phyloP scores from a whole-genome alignment of 2,329 filamentous ascomycete genomes.

The Helicocarpus griseus region DNA sequence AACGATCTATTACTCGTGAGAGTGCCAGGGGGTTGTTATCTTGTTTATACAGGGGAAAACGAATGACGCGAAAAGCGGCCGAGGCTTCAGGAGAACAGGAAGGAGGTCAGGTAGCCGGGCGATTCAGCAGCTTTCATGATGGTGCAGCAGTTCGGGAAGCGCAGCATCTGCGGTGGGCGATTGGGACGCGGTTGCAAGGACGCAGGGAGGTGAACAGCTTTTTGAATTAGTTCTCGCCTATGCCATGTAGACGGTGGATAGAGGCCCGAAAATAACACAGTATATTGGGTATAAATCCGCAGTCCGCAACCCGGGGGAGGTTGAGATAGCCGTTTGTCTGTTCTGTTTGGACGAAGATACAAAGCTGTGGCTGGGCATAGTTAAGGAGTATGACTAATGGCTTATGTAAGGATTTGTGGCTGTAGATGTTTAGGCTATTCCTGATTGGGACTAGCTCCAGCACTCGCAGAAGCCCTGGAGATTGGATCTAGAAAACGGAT shows the following conservation, averaged over 20 bases:
- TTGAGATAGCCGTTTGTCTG: neutral
- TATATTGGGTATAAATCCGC: neutral
- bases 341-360: too few relatives aligned
- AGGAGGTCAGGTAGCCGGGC: slow-evolving; percentile 1
- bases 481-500: too few relatives aligned
- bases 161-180: slow-evolving; percentile 1
- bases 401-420: neutral
- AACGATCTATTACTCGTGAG: neutral
- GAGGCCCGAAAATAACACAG: neutral
- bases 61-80: neutral
- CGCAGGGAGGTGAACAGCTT: neutral
- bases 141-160: neutral
- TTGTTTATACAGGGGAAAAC: too few relatives aligned
- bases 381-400: neutral
- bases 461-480: too few relatives aligned
- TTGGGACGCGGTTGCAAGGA: neutral
- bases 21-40: slow-evolving; percentile 7
- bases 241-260: neutral
- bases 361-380: too few relatives aligned
- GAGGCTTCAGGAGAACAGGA: slow-evolving; percentile 2
- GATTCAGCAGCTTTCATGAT: slow-evolving; percentile 6
- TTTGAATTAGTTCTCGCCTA: neutral
- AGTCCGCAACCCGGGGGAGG: neutral
- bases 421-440: neutral
- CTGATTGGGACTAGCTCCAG: neutral